Evolutionary conservation across 1,284 basidiomycete species (phyloP), one percentile per base, ranked within the genome.

Genomic region (Exobasidium cylindrosporum): DNA sequence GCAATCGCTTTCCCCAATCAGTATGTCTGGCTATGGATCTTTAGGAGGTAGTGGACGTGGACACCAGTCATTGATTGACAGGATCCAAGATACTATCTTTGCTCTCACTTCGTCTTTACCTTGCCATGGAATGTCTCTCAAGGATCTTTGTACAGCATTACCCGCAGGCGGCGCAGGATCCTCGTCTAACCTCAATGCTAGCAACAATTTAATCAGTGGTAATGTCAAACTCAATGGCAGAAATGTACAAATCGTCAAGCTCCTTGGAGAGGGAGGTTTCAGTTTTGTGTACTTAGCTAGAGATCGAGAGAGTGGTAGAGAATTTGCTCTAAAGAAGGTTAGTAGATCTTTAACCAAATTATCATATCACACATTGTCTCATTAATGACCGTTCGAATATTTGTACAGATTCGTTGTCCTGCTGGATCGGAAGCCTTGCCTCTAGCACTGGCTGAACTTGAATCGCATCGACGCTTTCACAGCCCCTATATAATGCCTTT

Each of bases 291-390:
- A 74, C 54, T 58, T 76, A 11, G 75, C 77, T 44, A 72, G 69
- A 31, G 79, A 80, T 61, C 60, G 65, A 26, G 64, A 66, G 10
- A 74, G 70, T 17, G 76, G 75, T 3, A 65, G 72, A 7, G 58
- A 70, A 40, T 80, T 76, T 61, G 79, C 79, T 17, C 65, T 80
- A 31, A 80, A 80, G 43, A 77, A 78, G 61, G 66, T 70, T n/a
- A 61, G 65, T 17, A 29, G 24, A 5, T 23, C 31, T 44, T 55
- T 1, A 50, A n/a, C 3, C 43, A 14, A n/a, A n/a, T 17, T 14
- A n/a, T 44, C 14, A 31, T 31, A 23, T 28, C 28, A 14, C 28
- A 24, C 28, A 11, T 32, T 47, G 4, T 44, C 53, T 54, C 13
- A 11, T 44, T 54, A 26, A 44, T 44, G 35, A 40, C 35, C 7